Base-by-base conservation (phyloP, 805 yeast species). In the Candida insectorum region DNA sequence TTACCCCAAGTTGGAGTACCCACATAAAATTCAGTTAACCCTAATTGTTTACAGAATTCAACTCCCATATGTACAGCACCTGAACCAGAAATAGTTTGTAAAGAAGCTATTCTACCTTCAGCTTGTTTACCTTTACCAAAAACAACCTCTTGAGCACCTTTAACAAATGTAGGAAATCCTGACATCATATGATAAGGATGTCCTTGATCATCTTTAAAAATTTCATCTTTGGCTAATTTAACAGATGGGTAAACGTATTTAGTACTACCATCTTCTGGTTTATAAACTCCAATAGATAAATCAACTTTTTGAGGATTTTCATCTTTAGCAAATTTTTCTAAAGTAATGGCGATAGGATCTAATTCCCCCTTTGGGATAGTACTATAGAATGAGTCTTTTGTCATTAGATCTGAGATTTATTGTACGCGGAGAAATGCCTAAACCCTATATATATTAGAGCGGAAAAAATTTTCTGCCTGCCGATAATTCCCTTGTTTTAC, bases 241-340 rank as follows among this genome's bases (percentile, higher is more conserved):
- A 68, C 67, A 21, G 62, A 47, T 11, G 71, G 71, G 41, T 66
- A 63, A 7, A 58, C 49, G 44, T 54, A 62, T 23, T 40, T 43
- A n/a, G 51, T 43, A 20, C 49, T 47, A 2, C 70, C 71, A 12
- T 50, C 48, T 32, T 59, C 69, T 20, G 62, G 58, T 34, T 65
- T 65, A 50, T 66, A 68, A n/a, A 69, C 73, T 10, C 74, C 74
- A 19, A 68, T 66, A 20, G 65, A 52, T 14, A 67, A 63, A 39
- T 68, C 72, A 18, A 67, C 53, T 43, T 66, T 65, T 21, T 48
- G 26, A 11, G 65, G 59, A 30, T 40, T 24, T 12, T 49, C 33
- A 46, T 68, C 73, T 6, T 33, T 21, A 3, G 33, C 36, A 39
- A 40, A 56, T 16, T 34, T 35, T 5, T 35, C 30, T 46, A 51